phyloP scores from a whole-genome alignment of 202 grass and related monocot species.

The Tripidium arundinaceum region DNA sequence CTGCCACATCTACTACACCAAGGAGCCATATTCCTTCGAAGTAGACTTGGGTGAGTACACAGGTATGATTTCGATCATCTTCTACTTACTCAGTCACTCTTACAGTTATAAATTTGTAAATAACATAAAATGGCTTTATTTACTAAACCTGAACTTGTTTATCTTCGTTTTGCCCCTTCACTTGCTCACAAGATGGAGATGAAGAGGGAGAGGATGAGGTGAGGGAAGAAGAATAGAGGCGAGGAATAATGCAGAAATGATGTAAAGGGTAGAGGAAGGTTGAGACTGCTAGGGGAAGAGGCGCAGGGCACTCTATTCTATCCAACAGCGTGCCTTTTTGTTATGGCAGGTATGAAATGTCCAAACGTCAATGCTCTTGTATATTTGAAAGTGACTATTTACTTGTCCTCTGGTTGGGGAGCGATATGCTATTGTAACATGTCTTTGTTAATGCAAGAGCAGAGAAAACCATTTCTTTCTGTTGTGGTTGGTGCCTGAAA shows the following conservation, averaged over 20 bases:
- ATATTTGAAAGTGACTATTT: too few relatives aligned
- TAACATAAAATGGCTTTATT: background rate
- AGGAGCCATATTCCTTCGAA: background rate
- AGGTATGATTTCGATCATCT: background rate
- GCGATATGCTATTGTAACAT: too few relatives aligned
- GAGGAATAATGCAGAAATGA: background rate
- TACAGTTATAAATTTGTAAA: background rate
- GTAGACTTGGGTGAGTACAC: too few relatives aligned
- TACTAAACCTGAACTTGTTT: background rate
- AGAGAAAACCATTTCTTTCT: too few relatives aligned
- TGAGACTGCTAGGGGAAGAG: background rate
- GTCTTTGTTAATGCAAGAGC: too few relatives aligned
- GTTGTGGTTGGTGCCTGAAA: too few relatives aligned
- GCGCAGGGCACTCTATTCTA: background rate
- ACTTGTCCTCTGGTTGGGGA: too few relatives aligned
- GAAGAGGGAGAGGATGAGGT: too few relatives aligned
- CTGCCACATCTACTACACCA: background rate
- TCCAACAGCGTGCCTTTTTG: background rate
- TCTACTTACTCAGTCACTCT: background rate
- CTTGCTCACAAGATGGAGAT: background rate
- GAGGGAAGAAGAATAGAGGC: background rate
- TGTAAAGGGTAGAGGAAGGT: too few relatives aligned
- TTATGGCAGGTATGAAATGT: background rate
- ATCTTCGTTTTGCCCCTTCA: background rate
- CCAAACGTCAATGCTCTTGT: too few relatives aligned